Percentiles rank a stretch among this genome's conserved stretches.
Conservation (phyloP, 345 rosid species). For the Pelargonium nanum region DNA sequence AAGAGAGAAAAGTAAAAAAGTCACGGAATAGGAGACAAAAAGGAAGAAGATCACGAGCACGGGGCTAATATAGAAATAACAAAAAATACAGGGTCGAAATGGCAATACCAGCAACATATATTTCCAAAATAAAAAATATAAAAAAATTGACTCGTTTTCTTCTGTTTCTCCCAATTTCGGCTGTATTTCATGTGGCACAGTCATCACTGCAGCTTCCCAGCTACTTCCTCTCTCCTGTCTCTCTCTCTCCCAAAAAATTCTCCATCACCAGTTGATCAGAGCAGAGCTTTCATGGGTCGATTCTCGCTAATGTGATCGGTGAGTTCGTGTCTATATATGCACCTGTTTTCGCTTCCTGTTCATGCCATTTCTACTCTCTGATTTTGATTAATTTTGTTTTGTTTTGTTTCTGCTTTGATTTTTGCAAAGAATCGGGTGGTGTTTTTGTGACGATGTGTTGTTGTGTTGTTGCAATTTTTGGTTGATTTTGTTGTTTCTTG, state of each 20-base stretch:
- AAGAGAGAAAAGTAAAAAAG: too few relatives aligned
- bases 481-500: neutral
- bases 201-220: neutral
- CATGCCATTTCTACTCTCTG: too few relatives aligned
- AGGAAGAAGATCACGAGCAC: too few relatives aligned
- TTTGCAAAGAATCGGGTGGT: neutral
- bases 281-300: neutral
- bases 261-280: neutral
- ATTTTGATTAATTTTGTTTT: neutral
- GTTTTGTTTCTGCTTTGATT: neutral
- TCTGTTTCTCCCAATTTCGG: neutral
- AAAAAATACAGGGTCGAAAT: neutral
- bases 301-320: neutral
- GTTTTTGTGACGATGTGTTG: neutral
- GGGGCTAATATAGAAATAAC: neutral
- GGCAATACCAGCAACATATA: neutral
- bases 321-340: neutral
- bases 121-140: too few relatives aligned
- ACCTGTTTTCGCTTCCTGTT: neutral
- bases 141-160: neutral
- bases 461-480: neutral
- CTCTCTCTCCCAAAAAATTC: conserved; percentile 1
- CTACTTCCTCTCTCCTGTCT: neutral
- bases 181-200: neutral
- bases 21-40: too few relatives aligned